These are phyloP conservation scores for Blastomyces gilchristii DNA, from an alignment of 2,329 filamentous ascomycete species.

Conservation along the genomic window DNA sequence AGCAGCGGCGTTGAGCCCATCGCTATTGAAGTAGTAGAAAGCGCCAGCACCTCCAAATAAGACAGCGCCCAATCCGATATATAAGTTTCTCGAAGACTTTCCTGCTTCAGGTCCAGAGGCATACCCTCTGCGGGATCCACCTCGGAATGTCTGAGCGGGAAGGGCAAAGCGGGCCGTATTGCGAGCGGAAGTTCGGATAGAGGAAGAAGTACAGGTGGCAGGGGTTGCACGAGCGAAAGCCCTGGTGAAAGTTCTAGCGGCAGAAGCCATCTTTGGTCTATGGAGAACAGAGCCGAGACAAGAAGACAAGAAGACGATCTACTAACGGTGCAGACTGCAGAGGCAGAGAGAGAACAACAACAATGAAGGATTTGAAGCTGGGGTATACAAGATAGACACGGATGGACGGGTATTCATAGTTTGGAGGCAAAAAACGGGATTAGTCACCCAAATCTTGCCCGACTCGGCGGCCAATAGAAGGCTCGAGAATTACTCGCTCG, in stretches of 20 bases:
- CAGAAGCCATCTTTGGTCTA: slow-evolving; percentile 33
- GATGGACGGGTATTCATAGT: background rate
- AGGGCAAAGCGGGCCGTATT: slow-evolving; percentile 50
- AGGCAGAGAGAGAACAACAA: slow-evolving; percentile 7
- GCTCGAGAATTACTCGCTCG: background rate
- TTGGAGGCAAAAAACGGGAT: background rate
- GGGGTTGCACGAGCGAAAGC: slow-evolving; percentile 33
- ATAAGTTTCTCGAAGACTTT: slow-evolving; percentile 41
- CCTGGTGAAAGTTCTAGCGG: slow-evolving; percentile 34
- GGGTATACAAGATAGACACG: background rate
- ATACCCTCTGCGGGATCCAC: slow-evolving; percentile 67
- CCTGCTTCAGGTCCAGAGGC: slow-evolving; percentile 51
- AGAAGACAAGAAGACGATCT: slow-evolving; percentile 1
- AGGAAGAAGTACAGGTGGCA: slow-evolving; percentile 26
- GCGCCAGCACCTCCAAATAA: slow-evolving; percentile 55
- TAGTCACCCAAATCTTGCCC: background rate
- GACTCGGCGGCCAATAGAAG: background rate
- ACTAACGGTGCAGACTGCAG: slow-evolving; percentile 5
- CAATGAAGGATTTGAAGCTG: slow-evolving; percentile 6
- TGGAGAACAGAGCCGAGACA: slow-evolving; percentile 8
- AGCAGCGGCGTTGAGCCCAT: slow-evolving; percentile 36
- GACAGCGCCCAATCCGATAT: slow-evolving; percentile 50
- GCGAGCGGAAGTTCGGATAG: slow-evolving; percentile 30
- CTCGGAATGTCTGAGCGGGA: slow-evolving; percentile 58
- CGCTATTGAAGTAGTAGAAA: slow-evolving; percentile 53